Conservation (phyloP, 2,329 filamentous ascomycete genomes). For the Colletotrichum endophyticum region DNA sequence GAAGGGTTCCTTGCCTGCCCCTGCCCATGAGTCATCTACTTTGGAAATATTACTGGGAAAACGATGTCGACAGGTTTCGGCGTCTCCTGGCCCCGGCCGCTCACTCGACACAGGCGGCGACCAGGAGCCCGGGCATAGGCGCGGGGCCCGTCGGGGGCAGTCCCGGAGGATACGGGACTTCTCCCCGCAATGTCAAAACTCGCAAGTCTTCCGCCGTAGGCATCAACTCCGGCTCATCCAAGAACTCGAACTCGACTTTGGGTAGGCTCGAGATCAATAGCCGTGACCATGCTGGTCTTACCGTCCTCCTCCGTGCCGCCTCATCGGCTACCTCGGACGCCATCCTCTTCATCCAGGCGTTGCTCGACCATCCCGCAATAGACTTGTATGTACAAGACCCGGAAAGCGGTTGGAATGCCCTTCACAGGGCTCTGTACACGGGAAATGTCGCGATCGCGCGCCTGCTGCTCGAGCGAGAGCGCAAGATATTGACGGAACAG, state of each 20-base stretch:
- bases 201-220: conserved; percentile 59
- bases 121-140: conserved; percentile 57
- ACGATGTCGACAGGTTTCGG: conserved; percentile 96
- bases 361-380: conserved; percentile 81
- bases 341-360: conserved; percentile 74
- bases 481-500: conserved; percentile 65
- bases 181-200: conserved; percentile 56
- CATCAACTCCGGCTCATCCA: conserved; percentile 46
- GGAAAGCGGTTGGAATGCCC: conserved; percentile 94
- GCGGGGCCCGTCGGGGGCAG: conserved; percentile 40
- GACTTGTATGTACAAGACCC: conserved; percentile 87
- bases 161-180: conserved; percentile 48
- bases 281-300: conserved; percentile 81
- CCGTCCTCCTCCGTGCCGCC: conserved; percentile 82
- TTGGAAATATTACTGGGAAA: conserved; percentile 96
- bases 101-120: conserved; percentile 57
- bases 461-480: conserved; percentile 79
- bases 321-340: conserved; percentile 76
- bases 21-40: conserved; percentile 92
- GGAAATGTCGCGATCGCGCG: conserved; percentile 89
- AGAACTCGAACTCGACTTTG: conserved; percentile 46
- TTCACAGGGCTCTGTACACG: conserved; percentile 89
- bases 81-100: conserved; percentile 80
- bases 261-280: conserved; percentile 78
- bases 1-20: conserved; percentile 38